Base-by-base conservation (phyloP, 371 early-diverging fungal genomes). In the Mucor irregularis region DNA sequence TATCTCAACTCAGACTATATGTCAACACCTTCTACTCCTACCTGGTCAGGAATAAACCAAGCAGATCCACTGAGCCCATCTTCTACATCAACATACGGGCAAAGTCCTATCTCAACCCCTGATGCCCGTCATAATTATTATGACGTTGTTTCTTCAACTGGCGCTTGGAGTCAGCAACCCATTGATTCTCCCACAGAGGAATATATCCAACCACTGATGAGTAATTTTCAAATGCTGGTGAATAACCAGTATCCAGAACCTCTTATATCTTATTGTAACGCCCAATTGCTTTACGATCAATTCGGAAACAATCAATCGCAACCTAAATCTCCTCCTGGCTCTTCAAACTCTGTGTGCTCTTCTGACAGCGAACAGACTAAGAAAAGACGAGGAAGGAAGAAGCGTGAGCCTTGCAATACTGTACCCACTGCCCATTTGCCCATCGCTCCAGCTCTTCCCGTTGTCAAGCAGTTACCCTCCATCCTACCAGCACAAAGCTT, bases 1-100 rank as follows among this genome's bases (percentile, higher is more conserved):
- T 72, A 72, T 30, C 45, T 72, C n/a, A 68, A 72, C 40, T 40
- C 66, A 25, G 69, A 72, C 42, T 72, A 54, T 35, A 30, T 72
- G 40, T 53, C 66, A 38, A 50, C 38, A 25, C 38, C 48, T 37
- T 8, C 52, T 11, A 40, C 44, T 21, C 26, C 42, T 5, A 46
- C 51, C 17, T 50, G 55, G 55, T 9, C 19, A 0, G 8, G 19
- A 1, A 19, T n/a, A n/a, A 11, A 7, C 11, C 31, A 31, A 11
- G 11, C 5, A 7, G 11, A 38, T 4, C 52, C 52, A 13, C 40
- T 42, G 13, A 31, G 30, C 14, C 40, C 42, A 11, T 30, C 21
- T 14, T 28, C 42, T 7, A 21, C 52, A 29, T 42, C 52, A 17
- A 40, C 52, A 7, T 11, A 31, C 16, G 28, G 11, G 26, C 34